phyloP scores from a whole-genome alignment of 176 grass and related monocot species.

The Musa itinerans region DNA sequence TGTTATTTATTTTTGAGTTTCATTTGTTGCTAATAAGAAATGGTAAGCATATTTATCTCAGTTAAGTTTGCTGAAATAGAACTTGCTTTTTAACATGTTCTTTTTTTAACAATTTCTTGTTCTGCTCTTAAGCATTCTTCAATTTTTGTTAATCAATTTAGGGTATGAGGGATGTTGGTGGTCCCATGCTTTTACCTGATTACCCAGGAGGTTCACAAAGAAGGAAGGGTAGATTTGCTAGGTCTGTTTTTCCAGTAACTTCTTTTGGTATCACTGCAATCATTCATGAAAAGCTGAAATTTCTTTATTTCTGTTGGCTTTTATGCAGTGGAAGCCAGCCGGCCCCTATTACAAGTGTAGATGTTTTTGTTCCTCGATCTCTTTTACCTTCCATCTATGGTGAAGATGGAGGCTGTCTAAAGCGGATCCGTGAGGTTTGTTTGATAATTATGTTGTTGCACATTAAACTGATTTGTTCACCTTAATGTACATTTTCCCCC shows the following conservation, averaged over 20 bases:
- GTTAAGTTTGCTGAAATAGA: not conserved
- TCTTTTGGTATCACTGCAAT: constrained; percentile 5
- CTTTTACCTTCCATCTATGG: constrained; percentile 58
- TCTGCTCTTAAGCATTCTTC: constrained; percentile 2
- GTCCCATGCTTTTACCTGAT: constrained; percentile 43
- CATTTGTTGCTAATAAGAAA: not conserved
- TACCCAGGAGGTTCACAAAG: constrained; percentile 43
- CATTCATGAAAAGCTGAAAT: constrained; percentile 7
- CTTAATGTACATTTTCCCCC: constrained; percentile 3
- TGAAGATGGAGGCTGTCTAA: constrained; percentile 83
- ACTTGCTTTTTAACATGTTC: not conserved
- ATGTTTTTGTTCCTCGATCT: constrained; percentile 72
- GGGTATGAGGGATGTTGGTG: constrained; percentile 43
- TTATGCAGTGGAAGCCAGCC: constrained; percentile 49
- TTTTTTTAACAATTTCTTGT: constrained; percentile 12
- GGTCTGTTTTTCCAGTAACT: constrained; percentile 33
- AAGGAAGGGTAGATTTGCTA: constrained; percentile 56
- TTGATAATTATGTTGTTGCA: not conserved
- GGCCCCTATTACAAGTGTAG: constrained; percentile 51
- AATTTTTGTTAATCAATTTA: constrained; percentile 12
- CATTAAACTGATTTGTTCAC: not conserved
- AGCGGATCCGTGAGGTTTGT: constrained; percentile 62
- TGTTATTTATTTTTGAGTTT: no score
- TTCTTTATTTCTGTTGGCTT: constrained; percentile 1
- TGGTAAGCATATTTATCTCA: not conserved